These are phyloP conservation scores for Phialocephala subalpina DNA, from an alignment of 2,329 filamentous ascomycete genomes.

Conservation along the genomic window DNA sequence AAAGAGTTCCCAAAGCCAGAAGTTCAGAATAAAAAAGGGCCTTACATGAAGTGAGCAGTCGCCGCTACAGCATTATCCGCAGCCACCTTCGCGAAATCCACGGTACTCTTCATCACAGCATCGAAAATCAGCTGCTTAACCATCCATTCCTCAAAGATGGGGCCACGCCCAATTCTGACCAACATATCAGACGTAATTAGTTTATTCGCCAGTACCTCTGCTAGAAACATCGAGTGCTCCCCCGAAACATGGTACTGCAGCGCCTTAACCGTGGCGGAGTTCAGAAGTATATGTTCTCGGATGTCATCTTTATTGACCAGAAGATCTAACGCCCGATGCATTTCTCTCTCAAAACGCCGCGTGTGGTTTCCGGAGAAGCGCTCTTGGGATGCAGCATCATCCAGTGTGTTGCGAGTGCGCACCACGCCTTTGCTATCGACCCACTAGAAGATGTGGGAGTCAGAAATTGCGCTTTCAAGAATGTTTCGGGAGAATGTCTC, in stretches of 20 bases:
- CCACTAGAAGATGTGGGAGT: too few relatives aligned
- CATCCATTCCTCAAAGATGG: not conserved
- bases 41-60: conserved; percentile 1
- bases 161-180: not conserved
- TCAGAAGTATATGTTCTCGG: conserved; percentile 1
- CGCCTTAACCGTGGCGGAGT: not conserved
- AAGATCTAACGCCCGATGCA: not conserved
- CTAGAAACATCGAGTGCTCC: not conserved
- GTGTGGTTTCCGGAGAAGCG: not conserved
- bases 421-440: not conserved
- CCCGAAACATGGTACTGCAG: not conserved
- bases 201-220: not conserved
- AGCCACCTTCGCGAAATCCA: not conserved
- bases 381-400: not conserved
- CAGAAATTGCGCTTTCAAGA: too few relatives aligned
- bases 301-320: not conserved
- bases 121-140: not conserved
- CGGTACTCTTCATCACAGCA: not conserved
- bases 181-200: not conserved
- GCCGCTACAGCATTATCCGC: not conserved
- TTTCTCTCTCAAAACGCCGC: not conserved
- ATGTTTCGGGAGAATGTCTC: too few relatives aligned
- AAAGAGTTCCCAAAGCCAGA: not conserved
- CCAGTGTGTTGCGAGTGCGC: not conserved
- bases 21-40: not conserved